A percentile compares a stretch with the other conserved stretches of the same genome.
phyloP scores from a whole-genome alignment of 305 asterid genomes.

The Lippia alba region DNA sequence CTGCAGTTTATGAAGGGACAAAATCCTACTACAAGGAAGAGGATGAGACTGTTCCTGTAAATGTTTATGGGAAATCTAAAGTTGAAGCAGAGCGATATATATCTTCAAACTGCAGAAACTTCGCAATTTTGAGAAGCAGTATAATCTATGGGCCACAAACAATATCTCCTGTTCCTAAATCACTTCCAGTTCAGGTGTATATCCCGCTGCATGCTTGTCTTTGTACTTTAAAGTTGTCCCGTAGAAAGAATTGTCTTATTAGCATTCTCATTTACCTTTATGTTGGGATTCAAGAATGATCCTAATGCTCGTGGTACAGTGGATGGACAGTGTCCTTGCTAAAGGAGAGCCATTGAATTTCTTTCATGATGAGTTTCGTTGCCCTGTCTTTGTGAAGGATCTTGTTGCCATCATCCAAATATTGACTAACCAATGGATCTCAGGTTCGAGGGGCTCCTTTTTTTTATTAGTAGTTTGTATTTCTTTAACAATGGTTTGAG shows the following conservation, averaged over 20 bases:
- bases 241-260: neutral
- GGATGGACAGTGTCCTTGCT: constrained; percentile 86
- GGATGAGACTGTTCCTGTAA: constrained; percentile 82
- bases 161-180: constrained; percentile 77
- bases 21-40: constrained; percentile 89
- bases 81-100: constrained; percentile 76
- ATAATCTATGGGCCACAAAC: constrained; percentile 94
- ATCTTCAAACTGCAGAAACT: constrained; percentile 62
- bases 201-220: constrained; percentile 1
- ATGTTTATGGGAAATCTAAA: constrained; percentile 89
- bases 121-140: constrained; percentile 91
- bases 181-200: constrained; percentile 90
- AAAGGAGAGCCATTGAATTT: constrained; percentile 69
- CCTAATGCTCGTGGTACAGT: constrained; percentile 54
- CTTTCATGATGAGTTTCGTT: constrained; percentile 89
- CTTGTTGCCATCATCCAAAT: constrained; percentile 57
- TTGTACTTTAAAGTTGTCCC: too few relatives aligned
- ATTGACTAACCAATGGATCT: constrained; percentile 65
- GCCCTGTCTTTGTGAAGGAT: constrained; percentile 92
- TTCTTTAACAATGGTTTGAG: neutral
- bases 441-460: constrained; percentile 58
- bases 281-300: constrained; percentile 28
- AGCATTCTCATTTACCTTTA: constrained; percentile 19
- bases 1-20: constrained; percentile 89
- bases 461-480: too few relatives aligned